phyloP scores from a whole-genome alignment of 345 rosid genomes.

The Viola odorata region DNA sequence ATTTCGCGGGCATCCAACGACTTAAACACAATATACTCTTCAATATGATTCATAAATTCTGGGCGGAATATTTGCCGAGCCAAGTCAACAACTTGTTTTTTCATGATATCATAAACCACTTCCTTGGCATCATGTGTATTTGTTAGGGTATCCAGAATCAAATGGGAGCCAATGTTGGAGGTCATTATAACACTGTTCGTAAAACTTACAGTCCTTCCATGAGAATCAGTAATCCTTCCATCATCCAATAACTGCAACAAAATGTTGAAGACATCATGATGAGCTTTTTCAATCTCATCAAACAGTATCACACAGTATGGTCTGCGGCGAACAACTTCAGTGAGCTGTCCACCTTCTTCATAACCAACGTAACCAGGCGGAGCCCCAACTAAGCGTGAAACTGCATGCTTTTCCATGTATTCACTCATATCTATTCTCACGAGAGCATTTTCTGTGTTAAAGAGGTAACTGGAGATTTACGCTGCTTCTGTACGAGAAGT shows the following conservation, averaged over 20 bases:
- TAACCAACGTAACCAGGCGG: too few species aligned
- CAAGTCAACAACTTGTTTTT: constrained; percentile 71
- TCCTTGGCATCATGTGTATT: constrained; percentile 65
- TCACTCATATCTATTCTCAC: too few species aligned
- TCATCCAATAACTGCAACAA: constrained; percentile 73
- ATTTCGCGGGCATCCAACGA: constrained; percentile 73
- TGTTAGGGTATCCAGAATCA: constrained; percentile 73
- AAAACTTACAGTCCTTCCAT: constrained; percentile 84
- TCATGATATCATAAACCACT: constrained; percentile 69
- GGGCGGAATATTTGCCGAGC: constrained; percentile 90
- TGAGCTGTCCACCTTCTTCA: constrained; percentile 95
- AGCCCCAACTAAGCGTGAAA: too few species aligned
- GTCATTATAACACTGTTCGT: constrained; percentile 87
- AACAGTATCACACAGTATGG: constrained; percentile 89
- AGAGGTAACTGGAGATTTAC: too few species aligned
- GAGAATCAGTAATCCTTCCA: too few species aligned
- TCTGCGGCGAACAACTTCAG: constrained; percentile 90
- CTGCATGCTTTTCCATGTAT: too few species aligned
- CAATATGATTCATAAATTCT: constrained; percentile 86
- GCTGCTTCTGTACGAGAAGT: too few species aligned
- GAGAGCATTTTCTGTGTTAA: too few species aligned
- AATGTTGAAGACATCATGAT: constrained; percentile 85
- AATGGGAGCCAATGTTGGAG: constrained; percentile 91
- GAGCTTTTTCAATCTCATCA: constrained; percentile 97
- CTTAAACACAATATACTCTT: constrained; percentile 92